Percentiles rank a stretch among this genome's conserved stretches.
These are phyloP conservation scores for Suillus subluteus DNA, from an alignment of 768 basidiomycete species.

Conservation along the genomic window DNA sequence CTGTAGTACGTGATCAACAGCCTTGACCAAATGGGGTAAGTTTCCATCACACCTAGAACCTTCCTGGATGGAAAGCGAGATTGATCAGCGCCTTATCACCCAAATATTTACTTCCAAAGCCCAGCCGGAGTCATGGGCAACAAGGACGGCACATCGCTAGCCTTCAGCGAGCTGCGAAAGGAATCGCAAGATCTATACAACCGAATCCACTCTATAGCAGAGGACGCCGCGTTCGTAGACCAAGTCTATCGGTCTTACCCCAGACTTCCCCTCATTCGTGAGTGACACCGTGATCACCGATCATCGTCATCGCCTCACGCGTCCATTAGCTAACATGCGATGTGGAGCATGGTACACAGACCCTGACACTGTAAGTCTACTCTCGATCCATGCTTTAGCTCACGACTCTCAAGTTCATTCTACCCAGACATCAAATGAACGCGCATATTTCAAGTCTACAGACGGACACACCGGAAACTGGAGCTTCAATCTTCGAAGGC, in stretches of 20 bases:
- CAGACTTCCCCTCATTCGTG: conserved; percentile 60
- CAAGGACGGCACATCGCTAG: conserved; percentile 20
- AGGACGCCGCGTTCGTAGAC: conserved; percentile 74
- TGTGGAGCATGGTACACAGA: conserved; percentile 95
- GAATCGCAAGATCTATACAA: conserved; percentile 83
- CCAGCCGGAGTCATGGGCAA: conserved; percentile 7
- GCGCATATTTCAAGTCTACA: conserved; percentile 90
- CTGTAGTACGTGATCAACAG: too few relatives aligned
- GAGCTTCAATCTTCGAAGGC: conserved; percentile 81
- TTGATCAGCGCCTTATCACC: not conserved
- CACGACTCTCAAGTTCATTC: conserved; percentile 11
- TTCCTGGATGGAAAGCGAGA: not conserved
- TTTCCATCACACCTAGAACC: too few relatives aligned
- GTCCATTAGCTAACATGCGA: conserved; percentile 78
- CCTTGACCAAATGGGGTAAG: not conserved
- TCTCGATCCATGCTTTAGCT: conserved; percentile 1
- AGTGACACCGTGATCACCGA: conserved; percentile 24
- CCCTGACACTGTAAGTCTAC: conserved; percentile 56
- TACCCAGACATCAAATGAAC: conserved; percentile 19
- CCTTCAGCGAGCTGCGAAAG: conserved; percentile 58
- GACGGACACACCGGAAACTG: conserved; percentile 88
- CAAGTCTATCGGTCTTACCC: conserved; percentile 52
- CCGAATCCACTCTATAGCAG: conserved; percentile 82
- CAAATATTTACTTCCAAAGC: not conserved
- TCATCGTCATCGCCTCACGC: not conserved